Percentiles rank a stretch among this genome's conserved stretches.
These are phyloP conservation scores for Lotmaria passim DNA, from an alignment of 208 protist genomes.

Conservation along the genomic window DNA sequence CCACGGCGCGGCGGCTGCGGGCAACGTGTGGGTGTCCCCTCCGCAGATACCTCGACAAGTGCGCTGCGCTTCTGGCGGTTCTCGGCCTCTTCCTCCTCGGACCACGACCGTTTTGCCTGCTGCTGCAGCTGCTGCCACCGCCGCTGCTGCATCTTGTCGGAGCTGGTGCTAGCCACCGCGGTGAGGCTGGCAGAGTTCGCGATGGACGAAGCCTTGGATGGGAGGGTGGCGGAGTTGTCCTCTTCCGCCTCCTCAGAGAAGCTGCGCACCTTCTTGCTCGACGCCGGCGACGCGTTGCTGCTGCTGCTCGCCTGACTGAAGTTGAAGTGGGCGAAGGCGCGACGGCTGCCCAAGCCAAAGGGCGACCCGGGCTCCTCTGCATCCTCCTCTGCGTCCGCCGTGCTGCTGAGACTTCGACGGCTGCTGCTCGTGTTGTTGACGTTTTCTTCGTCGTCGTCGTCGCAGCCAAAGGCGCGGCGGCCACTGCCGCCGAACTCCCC, in stretches of 20 bases:
- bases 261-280: conserved; percentile 1
- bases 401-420: background rate
- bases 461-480: too few relatives aligned
- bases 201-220: too few relatives aligned
- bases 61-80: too few relatives aligned
- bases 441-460: background rate
- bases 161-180: background rate
- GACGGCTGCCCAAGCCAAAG: conserved; percentile 3
- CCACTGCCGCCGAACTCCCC: too few relatives aligned
- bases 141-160: too few relatives aligned
- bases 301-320: conserved; percentile 11
- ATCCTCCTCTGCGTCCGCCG: conserved; percentile 8
- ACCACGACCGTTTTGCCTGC: background rate
- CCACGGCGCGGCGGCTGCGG: background rate
- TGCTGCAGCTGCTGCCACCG: too few relatives aligned
- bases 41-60: too few relatives aligned
- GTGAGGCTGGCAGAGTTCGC: background rate
- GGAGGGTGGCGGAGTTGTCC: background rate
- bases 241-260: conserved; percentile 13
- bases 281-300: background rate
- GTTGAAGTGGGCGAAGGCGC: conserved; percentile 13
- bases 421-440: conserved; percentile 1
- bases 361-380: conserved; percentile 17
- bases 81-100: background rate
- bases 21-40: too few relatives aligned